Conservation (phyloP, 177 flowering plant genomes). For the Telopea speciosissima region DNA sequence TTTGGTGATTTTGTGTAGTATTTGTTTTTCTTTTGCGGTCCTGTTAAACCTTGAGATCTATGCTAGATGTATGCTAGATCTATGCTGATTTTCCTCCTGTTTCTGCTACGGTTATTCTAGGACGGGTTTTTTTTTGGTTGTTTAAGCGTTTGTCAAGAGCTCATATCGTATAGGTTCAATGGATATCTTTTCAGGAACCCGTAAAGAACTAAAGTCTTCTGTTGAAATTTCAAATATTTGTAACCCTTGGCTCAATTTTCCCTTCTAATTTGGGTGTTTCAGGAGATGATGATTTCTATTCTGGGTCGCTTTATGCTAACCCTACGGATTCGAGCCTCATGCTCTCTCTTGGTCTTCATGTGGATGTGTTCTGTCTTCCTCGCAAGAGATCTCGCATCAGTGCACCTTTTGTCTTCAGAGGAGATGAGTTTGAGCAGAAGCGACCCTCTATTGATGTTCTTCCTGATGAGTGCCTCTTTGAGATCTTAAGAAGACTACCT, state of each 20-base stretch:
- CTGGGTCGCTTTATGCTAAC: constrained; percentile 20
- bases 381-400: constrained; percentile 52
- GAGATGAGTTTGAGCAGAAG: constrained; percentile 16
- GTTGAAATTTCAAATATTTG: no score
- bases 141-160: not conserved
- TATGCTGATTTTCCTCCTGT: not conserved
- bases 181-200: not conserved
- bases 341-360: constrained; percentile 27
- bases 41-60: not conserved
- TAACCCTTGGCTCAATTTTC: constrained; percentile 1
- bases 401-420: constrained; percentile 26
- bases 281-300: constrained; percentile 46
- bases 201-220: no score
- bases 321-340: constrained; percentile 30
- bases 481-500: constrained; percentile 57
- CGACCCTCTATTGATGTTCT: constrained; percentile 45
- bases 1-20: not conserved
- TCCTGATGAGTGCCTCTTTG: constrained; percentile 71
- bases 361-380: constrained; percentile 49
- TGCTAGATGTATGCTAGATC: no score
- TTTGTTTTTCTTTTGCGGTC: not conserved
- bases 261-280: constrained; percentile 19
- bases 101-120: no score
- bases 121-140: not conserved
- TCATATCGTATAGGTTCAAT: not conserved